Percentiles rank a stretch among this genome's conserved stretches.
Evolutionary conservation across 306 rosid genomes (phyloP).

Genomic region (Prunus davidiana): DNA sequence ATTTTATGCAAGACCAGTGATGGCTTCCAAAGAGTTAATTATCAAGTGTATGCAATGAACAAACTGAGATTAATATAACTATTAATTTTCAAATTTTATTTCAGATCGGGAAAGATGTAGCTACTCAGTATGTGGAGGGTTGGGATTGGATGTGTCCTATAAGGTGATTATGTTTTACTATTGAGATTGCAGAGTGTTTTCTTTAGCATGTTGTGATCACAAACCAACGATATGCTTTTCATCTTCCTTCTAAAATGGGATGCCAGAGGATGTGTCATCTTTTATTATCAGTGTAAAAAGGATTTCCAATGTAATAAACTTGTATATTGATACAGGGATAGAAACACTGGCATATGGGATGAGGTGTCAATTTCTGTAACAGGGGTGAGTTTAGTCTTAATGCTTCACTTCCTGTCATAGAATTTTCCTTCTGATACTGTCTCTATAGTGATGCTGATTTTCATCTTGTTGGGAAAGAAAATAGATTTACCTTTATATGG

Average conservation of each 20-base stretch:
- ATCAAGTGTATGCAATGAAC: slow-evolving; percentile 6
- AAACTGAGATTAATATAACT: slow-evolving; percentile 12
- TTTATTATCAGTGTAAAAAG: background rate
- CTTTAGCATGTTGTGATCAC: background rate
- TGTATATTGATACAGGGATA: slow-evolving; percentile 61
- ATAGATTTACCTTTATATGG: background rate
- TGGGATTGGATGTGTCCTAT: slow-evolving; percentile 99
- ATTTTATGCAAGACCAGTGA: slow-evolving; percentile 14
- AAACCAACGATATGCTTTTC: background rate
- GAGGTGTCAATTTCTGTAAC: slow-evolving; percentile 73
- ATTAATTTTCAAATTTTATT: background rate
- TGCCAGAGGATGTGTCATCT: background rate
- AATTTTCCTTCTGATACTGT: background rate
- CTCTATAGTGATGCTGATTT: background rate
- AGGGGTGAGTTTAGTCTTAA: slow-evolving; percentile 67
- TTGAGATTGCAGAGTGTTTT: slow-evolving; percentile 12
- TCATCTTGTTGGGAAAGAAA: background rate
- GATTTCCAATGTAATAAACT: slow-evolving; percentile 18
- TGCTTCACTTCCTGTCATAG: slow-evolving; percentile 19
- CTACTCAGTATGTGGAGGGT: slow-evolving; percentile 91
- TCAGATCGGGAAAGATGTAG: slow-evolving; percentile 95
- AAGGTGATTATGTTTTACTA: slow-evolving; percentile 55
- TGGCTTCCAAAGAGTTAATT: slow-evolving; percentile 4
- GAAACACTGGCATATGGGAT: slow-evolving; percentile 99
- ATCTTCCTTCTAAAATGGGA: background rate